These are phyloP conservation scores for Styphnolobium japonicum DNA, from an alignment of 306 rosid genomes.

Conservation along the genomic window DNA sequence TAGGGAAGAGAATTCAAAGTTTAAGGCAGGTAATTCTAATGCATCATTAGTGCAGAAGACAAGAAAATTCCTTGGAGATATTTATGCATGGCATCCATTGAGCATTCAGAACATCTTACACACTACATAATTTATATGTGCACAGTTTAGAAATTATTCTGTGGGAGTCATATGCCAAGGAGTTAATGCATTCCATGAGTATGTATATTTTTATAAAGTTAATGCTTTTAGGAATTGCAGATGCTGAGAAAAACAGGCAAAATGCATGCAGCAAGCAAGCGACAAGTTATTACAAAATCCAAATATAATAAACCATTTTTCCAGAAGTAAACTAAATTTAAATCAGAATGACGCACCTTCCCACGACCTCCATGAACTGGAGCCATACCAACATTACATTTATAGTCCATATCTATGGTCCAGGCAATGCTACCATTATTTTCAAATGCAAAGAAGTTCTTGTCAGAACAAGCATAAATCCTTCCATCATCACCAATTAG, in stretches of 20 bases:
- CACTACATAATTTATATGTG: background rate
- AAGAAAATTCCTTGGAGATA: background rate
- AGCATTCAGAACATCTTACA: background rate
- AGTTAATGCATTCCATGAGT: too few species aligned
- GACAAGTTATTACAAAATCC: background rate
- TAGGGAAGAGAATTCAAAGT: background rate
- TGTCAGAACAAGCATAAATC: conserved; percentile 55
- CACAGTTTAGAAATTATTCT: too few species aligned
- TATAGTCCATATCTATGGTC: conserved; percentile 52
- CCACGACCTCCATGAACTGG: conserved; percentile 62
- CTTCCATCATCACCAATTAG: conserved; percentile 57
- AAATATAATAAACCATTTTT: background rate
- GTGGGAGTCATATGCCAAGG: too few species aligned
- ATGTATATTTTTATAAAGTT: too few species aligned
- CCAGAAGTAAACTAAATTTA: background rate
- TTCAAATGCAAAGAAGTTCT: conserved; percentile 56
- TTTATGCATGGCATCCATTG: background rate
- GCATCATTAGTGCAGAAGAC: background rate
- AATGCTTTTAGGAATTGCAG: too few species aligned
- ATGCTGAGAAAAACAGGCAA: too few species aligned
- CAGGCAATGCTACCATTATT: conserved; percentile 66
- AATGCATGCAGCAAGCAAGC: too few species aligned
- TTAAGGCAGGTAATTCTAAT: background rate
- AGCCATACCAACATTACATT: conserved; percentile 41
- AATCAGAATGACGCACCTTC: conserved; percentile 35